Conservation (phyloP, 2,329 filamentous ascomycete species). For the Fusarium guadeloupense region DNA sequence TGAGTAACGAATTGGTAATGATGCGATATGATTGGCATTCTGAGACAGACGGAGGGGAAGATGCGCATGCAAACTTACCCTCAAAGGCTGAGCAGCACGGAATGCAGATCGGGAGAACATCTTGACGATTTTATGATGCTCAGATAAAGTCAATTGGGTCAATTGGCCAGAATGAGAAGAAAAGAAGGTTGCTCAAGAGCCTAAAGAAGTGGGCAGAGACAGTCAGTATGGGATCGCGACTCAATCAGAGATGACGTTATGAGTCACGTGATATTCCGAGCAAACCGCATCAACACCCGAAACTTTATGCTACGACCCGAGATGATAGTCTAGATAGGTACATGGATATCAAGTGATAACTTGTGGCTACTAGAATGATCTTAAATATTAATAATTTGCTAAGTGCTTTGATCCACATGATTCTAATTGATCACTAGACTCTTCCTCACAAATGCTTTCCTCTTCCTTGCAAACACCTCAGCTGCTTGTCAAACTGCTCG, state of each 20-base stretch:
- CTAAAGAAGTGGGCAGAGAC: slow-evolving; percentile 26
- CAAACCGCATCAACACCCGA: neutral
- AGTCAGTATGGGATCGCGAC: slow-evolving; percentile 22
- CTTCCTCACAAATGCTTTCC: too few species aligned
- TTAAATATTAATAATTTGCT: too few species aligned
- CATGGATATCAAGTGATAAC: too few species aligned
- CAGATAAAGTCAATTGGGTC: slow-evolving; percentile 35
- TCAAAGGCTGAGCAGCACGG: slow-evolving; percentile 71
- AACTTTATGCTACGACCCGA: too few species aligned
- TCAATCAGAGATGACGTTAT: slow-evolving; percentile 32
- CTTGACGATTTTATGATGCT: slow-evolving; percentile 44
- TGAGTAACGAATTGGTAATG: neutral
- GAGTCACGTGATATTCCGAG: slow-evolving; percentile 32
- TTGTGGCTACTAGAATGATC: too few species aligned
- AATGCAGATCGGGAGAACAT: slow-evolving; percentile 76
- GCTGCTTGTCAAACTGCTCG: too few species aligned
- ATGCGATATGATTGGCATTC: slow-evolving; percentile 25
- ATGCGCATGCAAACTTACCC: slow-evolving; percentile 58
- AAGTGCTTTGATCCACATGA: too few species aligned
- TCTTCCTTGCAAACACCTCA: too few species aligned
- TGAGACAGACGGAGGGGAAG: neutral
- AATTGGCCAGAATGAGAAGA: slow-evolving; percentile 30
- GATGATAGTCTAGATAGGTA: too few species aligned
- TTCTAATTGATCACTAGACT: too few species aligned
- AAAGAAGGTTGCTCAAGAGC: slow-evolving; percentile 16